Base-by-base conservation (phyloP, 768 basidiomycete genomes). In the Grammothele lineata region DNA sequence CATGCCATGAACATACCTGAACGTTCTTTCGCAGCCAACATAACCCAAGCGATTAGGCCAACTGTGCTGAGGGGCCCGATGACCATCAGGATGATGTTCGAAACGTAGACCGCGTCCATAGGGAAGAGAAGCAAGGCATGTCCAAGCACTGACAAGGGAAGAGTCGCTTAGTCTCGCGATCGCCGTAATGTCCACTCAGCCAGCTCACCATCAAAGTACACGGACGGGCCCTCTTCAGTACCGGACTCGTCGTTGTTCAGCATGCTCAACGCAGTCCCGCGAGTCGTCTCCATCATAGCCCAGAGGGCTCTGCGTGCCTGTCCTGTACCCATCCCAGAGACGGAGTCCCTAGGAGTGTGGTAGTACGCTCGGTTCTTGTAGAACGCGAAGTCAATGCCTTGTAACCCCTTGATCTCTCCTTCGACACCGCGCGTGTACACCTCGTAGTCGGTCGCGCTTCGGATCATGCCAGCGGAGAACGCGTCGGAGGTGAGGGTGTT, bases 121-220 rank as follows among this genome's bases (percentile, higher is more conserved):
- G 79, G 66, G 56, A 90, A 76, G 0, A 85, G 60, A 3, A 87
- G 55, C 39, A 89, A 60, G 10, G 69, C 50, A 1, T 64, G 52
- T 43, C 77, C 79, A 53, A 87, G 82, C 15, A 90, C 87, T 88
- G 51, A 14, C 17, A 19, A 38, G 19, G n/a, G n/a, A n/a, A n/a
- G n/a, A n/a, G n/a, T n/a, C n/a, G n/a, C n/a, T n/a, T n/a, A n/a
- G n/a, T n/a, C n/a, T n/a, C n/a, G n/a, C n/a, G n/a, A n/a, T n/a
- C n/a, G n/a, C n/a, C n/a, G n/a, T n/a, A n/a, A n/a, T n/a, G n/a
- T 23, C 25, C 14, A 18, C 15, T 23, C 42, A 23, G n/a, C n/a
- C n/a, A n/a, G n/a, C 84, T 64, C 56, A 90, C 89, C 37, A 57
- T 91, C 89, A 56, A 90, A 87, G 64, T 87, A 89, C 4, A 87